phyloP scores from a whole-genome alignment of 2,329 filamentous ascomycete genomes.

The Penicillium sp. region DNA sequence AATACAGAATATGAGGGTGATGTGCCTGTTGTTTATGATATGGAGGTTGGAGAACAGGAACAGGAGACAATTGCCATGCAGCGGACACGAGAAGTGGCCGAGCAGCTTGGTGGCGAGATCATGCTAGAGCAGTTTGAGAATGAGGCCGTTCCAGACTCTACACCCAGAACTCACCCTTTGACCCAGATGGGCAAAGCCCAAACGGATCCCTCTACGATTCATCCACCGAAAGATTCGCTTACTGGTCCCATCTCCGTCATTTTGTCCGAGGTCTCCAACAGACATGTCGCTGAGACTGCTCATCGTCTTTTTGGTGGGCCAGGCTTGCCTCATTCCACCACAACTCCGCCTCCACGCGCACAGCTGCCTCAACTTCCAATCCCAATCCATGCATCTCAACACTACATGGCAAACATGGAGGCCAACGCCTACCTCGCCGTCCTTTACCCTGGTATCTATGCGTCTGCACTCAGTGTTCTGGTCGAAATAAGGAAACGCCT shows the following conservation, averaged over 20 bases:
- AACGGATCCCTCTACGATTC: constrained; percentile 71
- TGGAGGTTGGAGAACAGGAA: constrained; percentile 26
- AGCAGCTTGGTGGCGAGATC: constrained; percentile 41
- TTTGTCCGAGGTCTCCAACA: constrained; percentile 67
- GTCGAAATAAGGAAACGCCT: constrained; percentile 62
- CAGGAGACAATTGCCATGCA: constrained; percentile 34
- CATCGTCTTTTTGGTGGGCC: constrained; percentile 74
- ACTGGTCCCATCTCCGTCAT: constrained; percentile 69
- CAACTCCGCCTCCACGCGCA: constrained; percentile 60
- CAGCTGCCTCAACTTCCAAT: constrained; percentile 59
- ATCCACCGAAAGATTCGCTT: constrained; percentile 70
- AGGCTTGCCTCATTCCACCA: constrained; percentile 73
- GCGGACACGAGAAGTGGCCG: constrained; percentile 40
- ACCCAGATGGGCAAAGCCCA: constrained; percentile 74
- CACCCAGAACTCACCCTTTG: constrained; percentile 68
- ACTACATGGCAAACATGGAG: constrained; percentile 62
- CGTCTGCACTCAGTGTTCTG: constrained; percentile 56
- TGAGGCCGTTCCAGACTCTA: constrained; percentile 41
- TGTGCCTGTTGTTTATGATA: constrained; percentile 30
- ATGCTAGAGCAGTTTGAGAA: constrained; percentile 46
- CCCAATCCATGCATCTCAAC: constrained; percentile 56
- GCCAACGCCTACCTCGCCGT: constrained; percentile 60
- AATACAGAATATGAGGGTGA: constrained; percentile 21
- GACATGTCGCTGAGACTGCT: constrained; percentile 73
- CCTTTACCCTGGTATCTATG: constrained; percentile 63